Evolutionary conservation across 768 basidiomycete species (phyloP).

Genomic region (Mycena leptocephala): DNA sequence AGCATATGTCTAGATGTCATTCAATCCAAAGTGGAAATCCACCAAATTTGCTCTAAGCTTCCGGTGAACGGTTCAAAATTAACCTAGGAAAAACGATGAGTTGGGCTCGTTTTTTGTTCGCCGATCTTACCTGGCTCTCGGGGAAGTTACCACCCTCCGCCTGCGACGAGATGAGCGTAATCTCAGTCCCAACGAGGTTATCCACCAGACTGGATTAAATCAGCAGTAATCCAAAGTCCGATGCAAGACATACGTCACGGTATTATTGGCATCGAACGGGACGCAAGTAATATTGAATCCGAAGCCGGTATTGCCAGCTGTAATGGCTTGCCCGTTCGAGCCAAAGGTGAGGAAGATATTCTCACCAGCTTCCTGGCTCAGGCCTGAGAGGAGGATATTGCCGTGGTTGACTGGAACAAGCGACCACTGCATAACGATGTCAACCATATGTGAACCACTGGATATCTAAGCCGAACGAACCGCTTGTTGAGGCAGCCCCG

Average conservation of each 20-base stretch:
- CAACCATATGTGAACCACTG: not conserved
- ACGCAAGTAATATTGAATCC: not conserved
- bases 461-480: not conserved
- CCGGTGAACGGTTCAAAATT: too few species aligned
- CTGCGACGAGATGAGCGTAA: conserved; percentile 2
- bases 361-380: not conserved
- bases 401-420: not conserved
- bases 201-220: conserved; percentile 1
- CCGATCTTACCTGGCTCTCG: conserved; percentile 10
- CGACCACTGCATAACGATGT: not conserved
- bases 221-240: not conserved
- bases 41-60: too few species aligned
- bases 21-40: too few species aligned
- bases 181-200: not conserved
- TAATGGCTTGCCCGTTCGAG: not conserved
- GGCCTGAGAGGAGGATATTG: not conserved
- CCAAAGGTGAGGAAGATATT: not conserved
- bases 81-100: conserved; percentile 5
- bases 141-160: not conserved
- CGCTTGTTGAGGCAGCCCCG: not conserved
- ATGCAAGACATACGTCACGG: not conserved
- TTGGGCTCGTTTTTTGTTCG: not conserved
- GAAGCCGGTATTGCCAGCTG: not conserved
- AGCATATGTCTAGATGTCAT: too few species aligned
- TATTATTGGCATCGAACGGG: not conserved